These are phyloP conservation scores for Cryphonectria japonica DNA, from an alignment of 2,329 filamentous ascomycete genomes.

Conservation along the genomic window DNA sequence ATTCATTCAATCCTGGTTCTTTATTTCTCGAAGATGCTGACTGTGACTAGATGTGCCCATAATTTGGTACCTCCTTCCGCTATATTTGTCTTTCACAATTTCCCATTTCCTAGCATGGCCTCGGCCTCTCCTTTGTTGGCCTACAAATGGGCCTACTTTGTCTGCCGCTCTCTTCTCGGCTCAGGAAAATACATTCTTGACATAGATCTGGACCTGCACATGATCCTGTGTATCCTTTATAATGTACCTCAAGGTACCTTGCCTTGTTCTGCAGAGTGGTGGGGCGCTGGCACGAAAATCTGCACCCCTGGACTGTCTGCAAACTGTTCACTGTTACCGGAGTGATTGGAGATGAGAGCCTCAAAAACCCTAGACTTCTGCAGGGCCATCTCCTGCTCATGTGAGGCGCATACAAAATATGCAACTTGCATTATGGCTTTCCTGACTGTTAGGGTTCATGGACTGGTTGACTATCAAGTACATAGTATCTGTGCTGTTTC, in stretches of 20 bases:
- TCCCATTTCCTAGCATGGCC: not conserved
- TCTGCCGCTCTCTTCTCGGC: not conserved
- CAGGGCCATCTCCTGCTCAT: not conserved
- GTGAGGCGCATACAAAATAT: not conserved
- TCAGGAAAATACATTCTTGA: not conserved
- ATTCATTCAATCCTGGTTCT: not conserved
- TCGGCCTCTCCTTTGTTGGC: not conserved
- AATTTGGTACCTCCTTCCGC: not conserved
- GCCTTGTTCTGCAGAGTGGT: not conserved
- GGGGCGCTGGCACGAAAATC: not conserved
- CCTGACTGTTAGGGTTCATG: not conserved
- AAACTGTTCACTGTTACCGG: not conserved
- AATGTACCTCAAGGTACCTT: not conserved
- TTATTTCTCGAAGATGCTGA: not conserved
- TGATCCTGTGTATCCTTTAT: not conserved
- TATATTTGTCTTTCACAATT: not conserved
- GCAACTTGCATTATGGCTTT: not conserved
- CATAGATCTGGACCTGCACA: not conserved
- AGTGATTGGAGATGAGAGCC: constrained; percentile 9
- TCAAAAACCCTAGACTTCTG: not conserved
- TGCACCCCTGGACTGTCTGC: constrained; percentile 16
- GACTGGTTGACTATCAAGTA: not conserved
- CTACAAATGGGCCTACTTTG: not conserved
- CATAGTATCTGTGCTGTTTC: not conserved
- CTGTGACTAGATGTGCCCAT: not conserved